Evolutionary conservation across 495 filamentous ascomycete species (phyloP), one percentile per base, ranked within the genome.

Genomic region (Penicillium daleae): DNA sequence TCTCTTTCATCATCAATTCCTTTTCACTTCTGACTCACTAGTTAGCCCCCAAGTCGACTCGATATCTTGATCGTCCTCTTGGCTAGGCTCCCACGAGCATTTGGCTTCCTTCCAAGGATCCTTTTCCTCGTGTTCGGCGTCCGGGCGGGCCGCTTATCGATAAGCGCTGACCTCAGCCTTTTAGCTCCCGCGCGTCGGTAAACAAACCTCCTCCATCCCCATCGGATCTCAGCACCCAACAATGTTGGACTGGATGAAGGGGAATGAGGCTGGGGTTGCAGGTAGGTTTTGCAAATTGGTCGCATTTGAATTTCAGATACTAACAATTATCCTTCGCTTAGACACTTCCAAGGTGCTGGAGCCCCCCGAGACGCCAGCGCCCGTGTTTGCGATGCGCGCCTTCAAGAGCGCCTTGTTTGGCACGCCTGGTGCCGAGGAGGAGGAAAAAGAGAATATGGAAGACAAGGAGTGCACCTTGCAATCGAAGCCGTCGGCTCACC

Each of bases 351-450:
- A 69, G 61, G 60, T 76, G 35, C 58, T 72, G 50, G 92, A 97
- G 48, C 82, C 84, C 8, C 95, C 94, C 61, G 92, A 97, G 64
- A 98, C 95, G 6, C 96, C 95, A 12, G 96, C 92, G 27, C 92
- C 93, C 24, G 85, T 97, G 2, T 98, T 99, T 78, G 94, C 93
- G 13, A 86, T 95, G 59, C 92, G 93, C 68, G 96, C 95, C 19
- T 87, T 98, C 75, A 95, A 91, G 68, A 93, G 90, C 58, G 93
- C 91, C 19, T 73, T 99, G 37, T 98, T 96, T 80, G 95, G 96
- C 35, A 94, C 92, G 3, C 92, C 92, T 19, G 86, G 83, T 21
- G 82, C 79, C 24, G 75, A 79, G 1, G 75, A 83, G 15, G 73
- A 76, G 21, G 65, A 73, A 7, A 66, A 77, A 22, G 62, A 71